Evolutionary conservation across 495 filamentous ascomycete species (phyloP).

Genomic region (Cercophora scortea): DNA sequence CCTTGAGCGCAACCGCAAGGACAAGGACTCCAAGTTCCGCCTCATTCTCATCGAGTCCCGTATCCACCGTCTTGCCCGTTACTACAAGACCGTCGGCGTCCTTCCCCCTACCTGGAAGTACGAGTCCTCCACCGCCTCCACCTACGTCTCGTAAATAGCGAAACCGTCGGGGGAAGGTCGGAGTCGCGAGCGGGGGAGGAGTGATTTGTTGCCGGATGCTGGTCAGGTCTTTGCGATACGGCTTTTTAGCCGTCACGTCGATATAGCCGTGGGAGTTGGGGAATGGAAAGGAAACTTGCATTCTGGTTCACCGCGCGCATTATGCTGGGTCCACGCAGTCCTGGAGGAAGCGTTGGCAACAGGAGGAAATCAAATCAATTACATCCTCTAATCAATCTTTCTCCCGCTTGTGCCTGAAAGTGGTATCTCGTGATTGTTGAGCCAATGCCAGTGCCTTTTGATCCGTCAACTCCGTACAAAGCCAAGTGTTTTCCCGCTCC

Average conservation of each 20-base stretch:
- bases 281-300: constrained; percentile 28
- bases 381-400: not conserved
- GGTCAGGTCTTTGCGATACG: constrained; percentile 17
- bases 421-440: not conserved
- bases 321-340: not conserved
- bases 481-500: not conserved
- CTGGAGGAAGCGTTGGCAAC: not conserved
- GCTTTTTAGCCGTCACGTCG: not conserved
- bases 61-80: constrained; percentile 92
- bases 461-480: not conserved
- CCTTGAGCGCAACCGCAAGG: constrained; percentile 99
- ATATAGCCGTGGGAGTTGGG: constrained; percentile 18
- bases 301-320: constrained; percentile 14
- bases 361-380: constrained; percentile 1
- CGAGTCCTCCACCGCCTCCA: constrained; percentile 61
- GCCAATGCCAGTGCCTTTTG: not conserved
- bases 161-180: not conserved
- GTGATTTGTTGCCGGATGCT: constrained; percentile 5
- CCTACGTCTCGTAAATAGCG: constrained; percentile 52
- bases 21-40: constrained; percentile 99
- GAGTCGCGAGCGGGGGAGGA: not conserved
- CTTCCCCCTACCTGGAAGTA: constrained; percentile 98
- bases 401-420: not conserved
- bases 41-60: constrained; percentile 99
- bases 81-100: constrained; percentile 98